A percentile compares a stretch with the other conserved stretches of the same genome.
Conservation (phyloP, 2,329 filamentous ascomycete species). For the Diaporthe humulicola region DNA sequence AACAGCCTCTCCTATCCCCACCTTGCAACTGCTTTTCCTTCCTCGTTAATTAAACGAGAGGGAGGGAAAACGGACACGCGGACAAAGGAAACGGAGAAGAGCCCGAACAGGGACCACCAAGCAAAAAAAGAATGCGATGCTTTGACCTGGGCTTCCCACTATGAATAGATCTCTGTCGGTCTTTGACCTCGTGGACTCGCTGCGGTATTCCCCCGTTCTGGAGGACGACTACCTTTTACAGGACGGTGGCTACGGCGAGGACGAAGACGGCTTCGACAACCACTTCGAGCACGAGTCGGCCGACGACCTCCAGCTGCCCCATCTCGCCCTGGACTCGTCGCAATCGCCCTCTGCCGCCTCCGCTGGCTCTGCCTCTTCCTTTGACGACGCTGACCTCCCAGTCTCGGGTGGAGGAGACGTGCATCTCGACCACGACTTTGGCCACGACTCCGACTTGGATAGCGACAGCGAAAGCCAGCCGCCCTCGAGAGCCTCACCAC, state of each 20-base stretch:
- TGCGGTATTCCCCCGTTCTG: conserved; percentile 1
- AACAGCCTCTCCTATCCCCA: background rate
- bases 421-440: conserved; percentile 26
- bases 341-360: conserved; percentile 1
- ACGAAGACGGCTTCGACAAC: background rate
- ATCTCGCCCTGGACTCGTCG: background rate
- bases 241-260: background rate
- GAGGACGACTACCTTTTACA: background rate
- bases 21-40: conserved; percentile 11
- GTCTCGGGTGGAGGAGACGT: conserved; percentile 8
- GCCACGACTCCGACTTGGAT: conserved; percentile 11
- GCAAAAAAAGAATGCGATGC: background rate
- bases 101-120: conserved; percentile 11
- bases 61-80: background rate
- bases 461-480: background rate
- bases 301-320: background rate
- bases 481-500: background rate
- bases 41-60: background rate
- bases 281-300: background rate
- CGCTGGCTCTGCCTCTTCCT: background rate
- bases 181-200: background rate
- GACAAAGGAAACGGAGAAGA: background rate
- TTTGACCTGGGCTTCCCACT: background rate
- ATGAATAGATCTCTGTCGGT: conserved; percentile 20
- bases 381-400: background rate